phyloP scores from a whole-genome alignment of 805 yeast species.

The Teunomyces funiuensis region DNA sequence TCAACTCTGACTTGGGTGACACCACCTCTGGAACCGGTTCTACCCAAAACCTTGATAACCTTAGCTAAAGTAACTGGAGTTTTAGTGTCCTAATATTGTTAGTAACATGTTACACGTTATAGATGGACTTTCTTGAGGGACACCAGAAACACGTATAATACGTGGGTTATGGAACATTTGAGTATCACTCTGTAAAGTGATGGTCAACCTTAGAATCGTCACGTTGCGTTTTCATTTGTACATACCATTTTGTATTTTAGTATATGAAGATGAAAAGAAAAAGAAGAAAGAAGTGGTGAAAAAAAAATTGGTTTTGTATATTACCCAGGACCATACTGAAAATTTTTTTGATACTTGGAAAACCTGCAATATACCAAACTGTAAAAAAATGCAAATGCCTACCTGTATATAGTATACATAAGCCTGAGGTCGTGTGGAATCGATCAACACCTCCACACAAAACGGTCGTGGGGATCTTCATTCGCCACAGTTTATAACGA shows the following conservation, averaged over 20 bases:
- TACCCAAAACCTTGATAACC: conserved; percentile 98
- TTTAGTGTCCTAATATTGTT: conserved; percentile 49
- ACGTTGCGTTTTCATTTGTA: conserved; percentile 6
- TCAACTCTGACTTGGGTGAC: conserved; percentile 98
- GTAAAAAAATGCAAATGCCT: too few species aligned
- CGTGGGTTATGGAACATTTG: too few species aligned
- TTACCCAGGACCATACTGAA: conserved; percentile 4
- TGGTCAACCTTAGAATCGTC: too few species aligned
- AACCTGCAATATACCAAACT: conserved; percentile 6
- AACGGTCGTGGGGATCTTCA: too few species aligned
- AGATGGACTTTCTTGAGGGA: background rate
- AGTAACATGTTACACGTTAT: conserved; percentile 1
- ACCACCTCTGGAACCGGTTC: conserved; percentile 99
- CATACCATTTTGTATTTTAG: conserved; percentile 22
- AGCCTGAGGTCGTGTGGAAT: too few species aligned
- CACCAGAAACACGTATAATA: too few species aligned
- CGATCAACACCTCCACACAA: too few species aligned
- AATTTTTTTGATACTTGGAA: conserved; percentile 4
- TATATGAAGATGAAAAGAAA: conserved; percentile 14
- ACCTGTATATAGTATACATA: too few species aligned
- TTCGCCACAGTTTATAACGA: too few species aligned
- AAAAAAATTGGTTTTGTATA: conserved; percentile 4
- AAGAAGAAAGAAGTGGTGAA: conserved; percentile 5
- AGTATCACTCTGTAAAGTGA: too few species aligned
- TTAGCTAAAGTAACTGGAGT: conserved; percentile 99